Evolutionary conservation across 768 basidiomycete genomes (phyloP).

Genomic region (Suillus luteus): DNA sequence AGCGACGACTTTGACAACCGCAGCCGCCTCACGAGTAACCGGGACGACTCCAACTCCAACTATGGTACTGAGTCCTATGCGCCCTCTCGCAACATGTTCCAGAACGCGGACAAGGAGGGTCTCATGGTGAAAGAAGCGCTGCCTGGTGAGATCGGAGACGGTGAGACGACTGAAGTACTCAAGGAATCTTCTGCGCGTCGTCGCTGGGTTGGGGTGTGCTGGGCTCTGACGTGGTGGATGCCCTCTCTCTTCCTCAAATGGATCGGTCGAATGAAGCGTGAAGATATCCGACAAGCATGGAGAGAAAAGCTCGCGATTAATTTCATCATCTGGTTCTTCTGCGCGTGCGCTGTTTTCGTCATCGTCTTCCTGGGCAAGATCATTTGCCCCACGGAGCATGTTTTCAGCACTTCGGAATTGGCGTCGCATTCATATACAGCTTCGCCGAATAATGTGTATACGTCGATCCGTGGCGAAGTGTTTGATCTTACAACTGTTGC

Average conservation of each 20-base stretch:
- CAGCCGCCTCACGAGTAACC: constrained; percentile 74
- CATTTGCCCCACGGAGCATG: constrained; percentile 94
- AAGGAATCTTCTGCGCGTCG: constrained; percentile 80
- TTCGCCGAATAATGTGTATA: constrained; percentile 75
- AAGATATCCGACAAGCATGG: constrained; percentile 96
- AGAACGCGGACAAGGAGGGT: constrained; percentile 72
- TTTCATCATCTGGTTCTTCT: constrained; percentile 93
- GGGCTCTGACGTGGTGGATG: constrained; percentile 91
- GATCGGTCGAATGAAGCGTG: constrained; percentile 90
- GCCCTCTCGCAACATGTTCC: constrained; percentile 95
- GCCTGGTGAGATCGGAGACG: constrained; percentile 82
- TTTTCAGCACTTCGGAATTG: constrained; percentile 81
- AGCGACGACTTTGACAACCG: constrained; percentile 82
- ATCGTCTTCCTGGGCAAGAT: constrained; percentile 84
- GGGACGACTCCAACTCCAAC: constrained; percentile 77
- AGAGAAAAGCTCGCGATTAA: constrained; percentile 95
- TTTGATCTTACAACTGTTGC: constrained; percentile 81
- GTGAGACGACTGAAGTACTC: constrained; percentile 85
- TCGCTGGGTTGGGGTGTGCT: constrained; percentile 86
- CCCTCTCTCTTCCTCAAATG: constrained; percentile 69
- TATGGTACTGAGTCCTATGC: constrained; percentile 93
- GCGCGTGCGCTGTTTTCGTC: constrained; percentile 87
- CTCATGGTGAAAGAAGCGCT: constrained; percentile 80
- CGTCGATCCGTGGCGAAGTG: constrained; percentile 89
- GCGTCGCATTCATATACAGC: constrained; percentile 63